These are phyloP conservation scores for Cochliopodium minus DNA, from an alignment of 208 protist genomes.

Conservation along the genomic window DNA sequence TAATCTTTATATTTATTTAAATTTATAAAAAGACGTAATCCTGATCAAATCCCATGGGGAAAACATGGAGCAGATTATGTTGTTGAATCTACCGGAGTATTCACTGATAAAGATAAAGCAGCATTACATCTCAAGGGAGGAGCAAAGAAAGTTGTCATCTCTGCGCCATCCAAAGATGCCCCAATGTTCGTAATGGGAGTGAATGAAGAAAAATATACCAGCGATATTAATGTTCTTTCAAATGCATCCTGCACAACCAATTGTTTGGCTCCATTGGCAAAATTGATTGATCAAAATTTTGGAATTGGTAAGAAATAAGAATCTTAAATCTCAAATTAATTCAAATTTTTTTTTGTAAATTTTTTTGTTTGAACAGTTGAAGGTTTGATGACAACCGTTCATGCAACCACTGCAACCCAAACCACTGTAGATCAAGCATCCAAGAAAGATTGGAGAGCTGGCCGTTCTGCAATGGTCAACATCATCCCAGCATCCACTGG, in stretches of 20 bases:
- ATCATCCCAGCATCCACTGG: constrained; percentile 97
- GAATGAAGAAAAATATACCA: constrained; percentile 78
- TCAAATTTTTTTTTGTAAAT: no score
- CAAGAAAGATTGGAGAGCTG: constrained; percentile 92
- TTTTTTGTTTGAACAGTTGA: no score
- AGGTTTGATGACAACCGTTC: constrained; percentile 97
- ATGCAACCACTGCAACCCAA: constrained; percentile 94
- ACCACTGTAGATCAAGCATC: constrained; percentile 88
- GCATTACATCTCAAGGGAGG: constrained; percentile 74
- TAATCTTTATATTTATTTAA: constrained; percentile 31
- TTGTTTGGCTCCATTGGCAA: constrained; percentile 93
- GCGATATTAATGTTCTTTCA: constrained; percentile 61
- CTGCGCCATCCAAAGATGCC: constrained; percentile 83
- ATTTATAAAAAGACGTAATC: constrained; percentile 53
- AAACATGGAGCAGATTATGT: constrained; percentile 76
- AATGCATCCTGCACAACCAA: constrained; percentile 99
- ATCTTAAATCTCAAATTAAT: no score
- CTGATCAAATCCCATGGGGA: constrained; percentile 77
- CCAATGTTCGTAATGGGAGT: constrained; percentile 96
- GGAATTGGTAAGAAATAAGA: no score
- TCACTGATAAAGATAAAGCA: constrained; percentile 67
- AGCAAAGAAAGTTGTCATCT: constrained; percentile 95
- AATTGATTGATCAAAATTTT: constrained; percentile 81
- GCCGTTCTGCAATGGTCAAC: constrained; percentile 76
- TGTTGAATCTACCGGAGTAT: constrained; percentile 95